Base-by-base conservation (phyloP, 441 rosid genomes). In the Corymbia citriodora region DNA sequence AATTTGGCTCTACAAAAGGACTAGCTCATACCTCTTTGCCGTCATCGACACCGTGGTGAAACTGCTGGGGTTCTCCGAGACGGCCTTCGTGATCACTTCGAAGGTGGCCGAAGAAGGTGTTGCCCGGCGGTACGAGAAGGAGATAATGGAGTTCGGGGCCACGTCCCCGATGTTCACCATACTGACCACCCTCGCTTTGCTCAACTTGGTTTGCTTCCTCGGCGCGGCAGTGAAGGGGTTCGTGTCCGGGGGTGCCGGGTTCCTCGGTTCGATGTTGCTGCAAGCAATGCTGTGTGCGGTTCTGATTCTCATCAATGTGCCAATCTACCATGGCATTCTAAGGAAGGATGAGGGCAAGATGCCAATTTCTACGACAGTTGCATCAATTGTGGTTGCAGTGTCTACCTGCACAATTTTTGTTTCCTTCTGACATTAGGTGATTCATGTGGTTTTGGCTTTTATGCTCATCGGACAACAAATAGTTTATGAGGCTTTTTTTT, bases 121-220 rank as follows among this genome's bases (percentile, higher is more conserved):
- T 18, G 88, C 90, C 13, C 52, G 88, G 40, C 92, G 99, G 86
- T 95, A 96, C 85, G 55, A 93, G 72, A 88, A 94, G 87, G 97
- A 96, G 94, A 92, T 90, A 9, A 95, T 96, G 93, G 98, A 97
- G 82, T 95, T 97, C 13, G 97, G 97, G 92, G 94, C 89, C n/a
- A 89, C 94, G 14, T 95, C 98, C 54, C 95, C 97, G 4, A 96
- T 95, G 97, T 91, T 96, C 88, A 89, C 93, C 21, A 25, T 93
- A 82, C 89, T 97, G 29, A 94, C 97, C 55, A 93, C 96, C 23
- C 79, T 95, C 10, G 98, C 96, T 52, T 27, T 93, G 93, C 89
- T 96, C 55, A 93, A 97, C 89, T 88, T 96, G 68, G 89, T 93
- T 19, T 94, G 96, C 93, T 91, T 95, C 8, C 88, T 86, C 57